Evolutionary conservation across 257 asterid species (phyloP).

Genomic region (Buddleja alternifolia): DNA sequence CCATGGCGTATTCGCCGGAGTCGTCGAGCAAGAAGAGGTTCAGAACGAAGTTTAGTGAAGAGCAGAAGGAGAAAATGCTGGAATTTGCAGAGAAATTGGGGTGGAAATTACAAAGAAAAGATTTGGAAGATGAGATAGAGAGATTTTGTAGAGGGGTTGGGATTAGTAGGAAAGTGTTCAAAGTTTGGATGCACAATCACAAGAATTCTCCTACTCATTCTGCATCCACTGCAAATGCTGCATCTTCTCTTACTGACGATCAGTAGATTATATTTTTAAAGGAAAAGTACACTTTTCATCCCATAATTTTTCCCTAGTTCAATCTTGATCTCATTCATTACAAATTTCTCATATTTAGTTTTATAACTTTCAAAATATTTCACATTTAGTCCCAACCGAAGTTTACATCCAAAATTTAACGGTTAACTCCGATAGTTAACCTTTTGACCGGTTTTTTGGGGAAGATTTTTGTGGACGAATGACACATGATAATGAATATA

Average conservation of each 20-base stretch:
- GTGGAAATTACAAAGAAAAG: slow-evolving; percentile 66
- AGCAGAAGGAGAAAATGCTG: slow-evolving; percentile 76
- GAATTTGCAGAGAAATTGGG: slow-evolving; percentile 71
- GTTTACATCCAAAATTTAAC: no score
- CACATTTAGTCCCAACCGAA: no score
- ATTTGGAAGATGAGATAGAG: slow-evolving; percentile 64
- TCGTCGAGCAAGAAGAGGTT: slow-evolving; percentile 56
- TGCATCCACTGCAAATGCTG: slow-evolving; percentile 48
- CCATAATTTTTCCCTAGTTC: no score
- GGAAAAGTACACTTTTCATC: no score
- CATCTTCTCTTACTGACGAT: slow-evolving; percentile 62
- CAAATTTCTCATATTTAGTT: no score
- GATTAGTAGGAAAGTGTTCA: slow-evolving; percentile 70
- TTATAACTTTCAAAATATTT: no score
- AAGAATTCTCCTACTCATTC: slow-evolving; percentile 46
- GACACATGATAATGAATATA: no score
- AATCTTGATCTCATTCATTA: no score
- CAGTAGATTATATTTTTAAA: slow-evolving; percentile 30
- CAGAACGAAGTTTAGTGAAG: slow-evolving; percentile 66
- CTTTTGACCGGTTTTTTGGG: no score
- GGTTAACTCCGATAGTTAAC: no score
- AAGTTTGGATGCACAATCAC: slow-evolving; percentile 88
- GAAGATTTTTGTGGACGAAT: no score
- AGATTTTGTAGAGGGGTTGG: slow-evolving; percentile 66
- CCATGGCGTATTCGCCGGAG: slow-evolving; percentile 29